phyloP scores from a whole-genome alignment of 1,284 basidiomycete genomes.

The Moniliella sp. region DNA sequence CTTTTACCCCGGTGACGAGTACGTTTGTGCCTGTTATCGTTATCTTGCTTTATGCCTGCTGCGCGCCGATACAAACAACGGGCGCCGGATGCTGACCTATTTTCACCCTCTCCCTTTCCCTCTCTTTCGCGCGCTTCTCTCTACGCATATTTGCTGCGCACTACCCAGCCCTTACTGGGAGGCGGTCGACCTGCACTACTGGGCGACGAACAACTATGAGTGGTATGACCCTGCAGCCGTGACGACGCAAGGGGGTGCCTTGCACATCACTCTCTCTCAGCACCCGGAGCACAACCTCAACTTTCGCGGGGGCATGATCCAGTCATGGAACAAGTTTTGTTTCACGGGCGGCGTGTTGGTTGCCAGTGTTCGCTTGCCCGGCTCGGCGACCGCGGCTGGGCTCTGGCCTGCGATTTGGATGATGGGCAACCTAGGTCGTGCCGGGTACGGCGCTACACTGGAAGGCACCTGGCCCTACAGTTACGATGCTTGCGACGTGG shows the following conservation, averaged over 20 bases:
- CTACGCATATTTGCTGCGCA: no score
- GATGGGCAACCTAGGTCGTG: constrained; percentile 28
- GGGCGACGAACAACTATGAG: constrained; percentile 27
- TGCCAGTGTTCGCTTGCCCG: constrained; percentile 16
- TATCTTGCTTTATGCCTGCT: no score
- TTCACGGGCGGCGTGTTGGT: constrained; percentile 32
- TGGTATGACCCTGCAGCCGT: constrained; percentile 33
- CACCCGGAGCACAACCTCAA: constrained; percentile 17
- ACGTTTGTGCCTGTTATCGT: no score
- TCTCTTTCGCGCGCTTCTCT: no score
- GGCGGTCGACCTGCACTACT: constrained; percentile 29
- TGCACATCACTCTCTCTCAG: constrained; percentile 20
- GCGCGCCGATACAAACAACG: no score
- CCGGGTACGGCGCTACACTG: constrained; percentile 27
- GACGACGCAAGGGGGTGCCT: constrained; percentile 15
- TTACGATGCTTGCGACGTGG: constrained; percentile 31
- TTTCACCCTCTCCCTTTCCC: no score
- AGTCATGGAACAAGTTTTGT: constrained; percentile 33
- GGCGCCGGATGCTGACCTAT: no score
- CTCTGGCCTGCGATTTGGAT: constrained; percentile 38
- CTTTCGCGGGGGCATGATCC: constrained; percentile 30
- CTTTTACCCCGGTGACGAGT: constrained; percentile 26
- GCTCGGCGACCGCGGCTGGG: constrained; percentile 27
- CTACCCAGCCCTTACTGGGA: constrained; percentile 30
- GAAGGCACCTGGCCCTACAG: constrained; percentile 35